These are phyloP conservation scores for Talaromyces rugulosus DNA, from an alignment of 2,329 filamentous ascomycete species.

Conservation along the genomic window DNA sequence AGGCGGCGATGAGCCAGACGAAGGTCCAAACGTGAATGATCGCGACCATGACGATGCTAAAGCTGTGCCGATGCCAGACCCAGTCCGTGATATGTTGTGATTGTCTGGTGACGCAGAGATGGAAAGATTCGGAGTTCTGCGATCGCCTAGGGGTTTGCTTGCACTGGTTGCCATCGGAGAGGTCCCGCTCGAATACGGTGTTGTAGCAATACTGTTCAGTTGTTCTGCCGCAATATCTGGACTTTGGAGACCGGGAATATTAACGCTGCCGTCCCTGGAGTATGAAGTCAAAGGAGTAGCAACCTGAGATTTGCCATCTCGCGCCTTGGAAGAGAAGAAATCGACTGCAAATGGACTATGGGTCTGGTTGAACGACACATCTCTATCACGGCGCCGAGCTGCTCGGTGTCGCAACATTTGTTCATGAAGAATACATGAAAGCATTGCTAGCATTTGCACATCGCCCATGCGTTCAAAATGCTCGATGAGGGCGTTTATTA, in stretches of 20 bases:
- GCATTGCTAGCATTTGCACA: conserved; percentile 62
- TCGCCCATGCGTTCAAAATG: conserved; percentile 60
- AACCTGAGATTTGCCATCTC: conserved; percentile 39
- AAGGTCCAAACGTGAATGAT: conserved; percentile 41
- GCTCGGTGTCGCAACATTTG: conserved; percentile 38
- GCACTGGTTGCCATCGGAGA: conserved; percentile 45
- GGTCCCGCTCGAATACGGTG: conserved; percentile 51
- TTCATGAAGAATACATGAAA: conserved; percentile 57
- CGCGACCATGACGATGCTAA: conserved; percentile 43
- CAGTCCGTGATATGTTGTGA: conserved; percentile 33
- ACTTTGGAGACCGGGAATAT: conserved; percentile 34
- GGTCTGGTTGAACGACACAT: conserved; percentile 32
- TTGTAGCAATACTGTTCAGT: conserved; percentile 47
- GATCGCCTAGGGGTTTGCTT: conserved; percentile 35
- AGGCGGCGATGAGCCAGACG: conserved; percentile 40
- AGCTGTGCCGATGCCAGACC: conserved; percentile 38
- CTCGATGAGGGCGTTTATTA: conserved; percentile 55
- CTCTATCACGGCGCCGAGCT: conserved; percentile 11
- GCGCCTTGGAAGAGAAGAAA: conserved; percentile 41
- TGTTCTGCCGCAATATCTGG: conserved; percentile 49
- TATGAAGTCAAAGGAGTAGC: conserved; percentile 30
- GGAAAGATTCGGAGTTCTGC: conserved; percentile 40
- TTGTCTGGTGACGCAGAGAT: conserved; percentile 41
- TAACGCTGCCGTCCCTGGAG: conserved; percentile 26
- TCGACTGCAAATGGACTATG: conserved; percentile 45